Percentiles rank a stretch among this genome's conserved stretches.
Conservation (phyloP, 2,329 filamentous ascomycete genomes). For the Aspergillus sp. region DNA sequence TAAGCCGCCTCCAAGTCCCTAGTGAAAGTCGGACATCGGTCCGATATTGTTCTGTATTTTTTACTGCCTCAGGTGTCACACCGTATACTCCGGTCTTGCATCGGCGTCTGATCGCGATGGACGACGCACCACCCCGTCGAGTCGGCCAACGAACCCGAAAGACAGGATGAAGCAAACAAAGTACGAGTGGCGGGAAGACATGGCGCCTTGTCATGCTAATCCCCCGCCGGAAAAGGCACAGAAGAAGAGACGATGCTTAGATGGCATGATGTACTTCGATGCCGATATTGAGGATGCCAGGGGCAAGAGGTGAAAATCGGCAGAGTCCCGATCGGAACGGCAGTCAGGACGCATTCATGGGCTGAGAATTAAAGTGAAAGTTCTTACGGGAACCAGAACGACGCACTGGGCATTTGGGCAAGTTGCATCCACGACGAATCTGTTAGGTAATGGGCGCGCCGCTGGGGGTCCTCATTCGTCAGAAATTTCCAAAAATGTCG, state of each 20-base stretch:
- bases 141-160: no score
- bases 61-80: not conserved
- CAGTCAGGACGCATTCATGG: constrained; percentile 1
- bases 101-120: not conserved
- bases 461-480: constrained; percentile 26
- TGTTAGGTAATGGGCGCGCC: constrained; percentile 35
- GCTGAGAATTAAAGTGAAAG: not conserved
- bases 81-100: not conserved
- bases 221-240: not conserved
- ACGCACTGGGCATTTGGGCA: not conserved
- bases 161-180: not conserved
- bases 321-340: not conserved
- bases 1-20: constrained; percentile 7
- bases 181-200: not conserved
- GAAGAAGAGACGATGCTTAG: not conserved
- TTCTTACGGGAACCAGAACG: not conserved
- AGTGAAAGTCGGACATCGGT: not conserved
- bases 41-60: not conserved
- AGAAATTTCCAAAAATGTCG: constrained; percentile 1
- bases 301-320: not conserved
- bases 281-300: not conserved
- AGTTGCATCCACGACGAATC: constrained; percentile 19
- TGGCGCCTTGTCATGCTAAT: not conserved
- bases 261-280: not conserved
- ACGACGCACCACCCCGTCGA: no score